Evolutionary conservation across 441 rosid genomes (phyloP), one percentile per base, ranked within the genome.

Genomic region (Pelargonium exstipulatum): DNA sequence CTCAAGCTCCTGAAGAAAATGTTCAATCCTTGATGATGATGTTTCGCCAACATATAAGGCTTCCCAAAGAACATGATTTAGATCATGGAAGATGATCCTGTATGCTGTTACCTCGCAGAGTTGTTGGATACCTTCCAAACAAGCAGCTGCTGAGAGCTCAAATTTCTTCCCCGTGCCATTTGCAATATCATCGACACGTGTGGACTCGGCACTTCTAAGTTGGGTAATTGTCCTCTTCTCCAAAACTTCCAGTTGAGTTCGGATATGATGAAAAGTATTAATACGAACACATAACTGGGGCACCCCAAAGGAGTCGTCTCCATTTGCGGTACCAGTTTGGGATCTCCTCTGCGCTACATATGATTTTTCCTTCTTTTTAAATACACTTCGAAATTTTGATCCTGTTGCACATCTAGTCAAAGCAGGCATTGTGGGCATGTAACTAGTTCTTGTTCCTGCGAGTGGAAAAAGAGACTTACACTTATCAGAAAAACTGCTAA

Each of bases 11-110:
- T 78, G 83, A 71, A 88, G 88, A 77, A 88, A 85, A 26, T 83
- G 85, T 53, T 91, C 99, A 2, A 91, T 85, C 83, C 99, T 84
- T 4, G 96, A 85, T 66, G 91, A 86, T 49, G 95, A 82, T 53
- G 81, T 88, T 65, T 90, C 95, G 62, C 94, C 94, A 0, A 75
- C 69, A 42, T 85, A 88, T 16, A 88, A 73, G 62, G 87, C 83
- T 16, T 86, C 89, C 87, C 85, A 88, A n/a, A 88, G 86, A 70
- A 80, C 83, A 74, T 80, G 78, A 69, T 86, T 84, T 45, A 94
- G 77, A 76, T 85, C 88, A 49, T 83, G 82, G 73, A 83, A 84
- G 69, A 87, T 49, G 40, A 83, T 79, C 69, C 78, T 83, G 72
- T 83, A 86, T 26, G 84, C 84, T 29, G 80, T 80, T 64, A 85